Evolutionary conservation across 352 stramenopile genomes (phyloP), one percentile per base, ranked within the genome.

Genomic region (Phytopythium litorale): DNA sequence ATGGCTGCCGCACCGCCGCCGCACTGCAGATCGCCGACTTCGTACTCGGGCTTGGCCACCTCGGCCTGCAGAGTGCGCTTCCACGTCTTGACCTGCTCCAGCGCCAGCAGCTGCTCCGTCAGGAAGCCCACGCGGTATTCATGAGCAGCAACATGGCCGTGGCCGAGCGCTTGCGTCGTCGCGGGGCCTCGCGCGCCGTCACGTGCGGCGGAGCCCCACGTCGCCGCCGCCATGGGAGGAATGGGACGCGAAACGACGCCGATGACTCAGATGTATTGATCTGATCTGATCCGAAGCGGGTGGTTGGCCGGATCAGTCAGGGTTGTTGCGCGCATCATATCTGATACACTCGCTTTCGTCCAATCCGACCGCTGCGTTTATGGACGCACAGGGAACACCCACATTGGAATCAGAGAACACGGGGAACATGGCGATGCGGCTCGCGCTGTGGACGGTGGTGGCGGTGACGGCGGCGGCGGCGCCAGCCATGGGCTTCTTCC

Each of bases 51-150:
- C 56, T 70, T 75, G 35, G 56, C 54, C 28, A 90, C 59, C 52
- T 93, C 81, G 38, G 33, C 64, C 58, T 81, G 72, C 19, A 91
- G 51, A 15, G 62, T 62, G n/a, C 67, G 58, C 57, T 91, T 91
- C 75, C 81, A 88, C 23, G 79, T 70, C 59, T 71, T 76, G 25
- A 70, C 73, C 50, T 76, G 66, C 8, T 88, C 77, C 35, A 78
- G 55, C 13, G 65, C 59, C 8, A 62, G 37, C 52, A 93, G 64
- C 12, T 66, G 65, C n/a, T 87, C 68, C 16, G 74, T 85, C 11
- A 93, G 69, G 33, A 77, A 66, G 8, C 56, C 51, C 33, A 71
- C 72, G 51, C 71, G 77, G n/a, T 86, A 75, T n/a, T 87, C 80
- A 28, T 84, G 68, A 19, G 62, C 66, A 40, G 64, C 70, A 7